Evolutionary conservation across 192 early-diverging fungal species (phyloP).

Genomic region (Kappamyces sp.): DNA sequence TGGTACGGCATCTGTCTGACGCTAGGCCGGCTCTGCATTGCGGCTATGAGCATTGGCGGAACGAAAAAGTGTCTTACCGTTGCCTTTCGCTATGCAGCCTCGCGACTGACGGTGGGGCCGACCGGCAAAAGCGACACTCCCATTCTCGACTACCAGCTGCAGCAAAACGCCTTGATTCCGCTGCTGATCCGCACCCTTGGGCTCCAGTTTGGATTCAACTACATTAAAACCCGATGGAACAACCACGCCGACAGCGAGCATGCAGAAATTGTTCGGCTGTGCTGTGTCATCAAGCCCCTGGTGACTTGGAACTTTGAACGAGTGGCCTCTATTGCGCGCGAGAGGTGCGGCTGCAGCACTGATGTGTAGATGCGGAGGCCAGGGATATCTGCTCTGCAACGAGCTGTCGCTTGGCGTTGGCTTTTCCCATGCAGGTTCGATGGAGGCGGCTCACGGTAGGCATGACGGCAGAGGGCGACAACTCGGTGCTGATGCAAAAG

Average conservation of each 20-base stretch:
- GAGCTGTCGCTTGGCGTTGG: constrained; percentile 61
- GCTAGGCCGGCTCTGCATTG: constrained; percentile 50
- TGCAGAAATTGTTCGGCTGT: constrained; percentile 60
- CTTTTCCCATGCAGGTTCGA: constrained; percentile 56
- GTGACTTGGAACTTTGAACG: constrained; percentile 69
- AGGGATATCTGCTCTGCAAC: constrained; percentile 63
- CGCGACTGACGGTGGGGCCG: constrained; percentile 66
- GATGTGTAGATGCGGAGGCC: neutral
- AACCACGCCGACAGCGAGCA: constrained; percentile 35
- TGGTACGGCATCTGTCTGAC: constrained; percentile 36
- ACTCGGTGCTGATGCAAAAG: constrained; percentile 71
- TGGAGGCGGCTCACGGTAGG: constrained; percentile 7
- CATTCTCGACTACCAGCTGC: constrained; percentile 70
- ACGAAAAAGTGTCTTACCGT: constrained; percentile 55
- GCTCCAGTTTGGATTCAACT: constrained; percentile 72
- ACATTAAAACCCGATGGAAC: constrained; percentile 65
- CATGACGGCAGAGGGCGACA: constrained; percentile 78
- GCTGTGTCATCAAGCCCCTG: constrained; percentile 74
- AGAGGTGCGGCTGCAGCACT: constrained; percentile 65
- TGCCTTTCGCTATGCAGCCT: constrained; percentile 68
- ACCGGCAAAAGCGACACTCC: constrained; percentile 71
- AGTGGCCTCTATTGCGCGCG: constrained; percentile 61
- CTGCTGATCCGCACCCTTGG: constrained; percentile 58
- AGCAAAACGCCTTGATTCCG: constrained; percentile 68
- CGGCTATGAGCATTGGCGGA: constrained; percentile 59